Evolutionary conservation across 2,329 filamentous ascomycete genomes (phyloP), one percentile per base, ranked within the genome.

Genomic region (Cladorrhinum sp.): DNA sequence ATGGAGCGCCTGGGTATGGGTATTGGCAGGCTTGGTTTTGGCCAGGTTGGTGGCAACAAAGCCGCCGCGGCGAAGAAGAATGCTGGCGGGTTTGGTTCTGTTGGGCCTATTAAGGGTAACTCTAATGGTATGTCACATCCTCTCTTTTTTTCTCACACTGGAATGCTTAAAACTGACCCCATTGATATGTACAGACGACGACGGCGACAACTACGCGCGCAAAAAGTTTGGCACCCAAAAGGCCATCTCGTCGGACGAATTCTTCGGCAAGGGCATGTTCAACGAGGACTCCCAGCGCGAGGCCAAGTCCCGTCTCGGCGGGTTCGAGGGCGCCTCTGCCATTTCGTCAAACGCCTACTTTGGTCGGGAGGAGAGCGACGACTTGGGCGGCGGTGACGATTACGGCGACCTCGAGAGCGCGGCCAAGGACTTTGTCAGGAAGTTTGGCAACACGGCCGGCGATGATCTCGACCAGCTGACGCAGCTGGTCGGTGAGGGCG

Each of bases 311-410:
- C 86, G 95, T 46, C 84, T 99, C 58, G 88, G 92, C 78, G 91
- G 92, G 52, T 99, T 99, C 72, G 94, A 98, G 76, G 92, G 95
- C 50, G 93, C 95, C 10, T 88, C 87, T 1, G 80, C 92, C 66
- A 99, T 99, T 75, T 97, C 93, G 6, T 96, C 91, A 61, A 99
- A 98, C 75, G 92, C 92, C 59, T 99, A 98, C 82, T 99, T 99
- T 75, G 95, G 95, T 63, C 89, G 94, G 56, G 89, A 92, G 2
- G 95, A 99, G 72, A 90, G 93, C 23, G 90, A 96, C 68, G 78
- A 83, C 30, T 80, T 80, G 60, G 73, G 76, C 1, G 80, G 76
- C 1, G 80, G 76, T 9, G 91, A 93, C 64, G 91, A 91, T 49
- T 97, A 96, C 67, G 92, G 93, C 52, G 93, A 97, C 71, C 79